Evolutionary conservation across 345 rosid genomes (phyloP).

Genomic region (Bruguiera gymnorhiza): DNA sequence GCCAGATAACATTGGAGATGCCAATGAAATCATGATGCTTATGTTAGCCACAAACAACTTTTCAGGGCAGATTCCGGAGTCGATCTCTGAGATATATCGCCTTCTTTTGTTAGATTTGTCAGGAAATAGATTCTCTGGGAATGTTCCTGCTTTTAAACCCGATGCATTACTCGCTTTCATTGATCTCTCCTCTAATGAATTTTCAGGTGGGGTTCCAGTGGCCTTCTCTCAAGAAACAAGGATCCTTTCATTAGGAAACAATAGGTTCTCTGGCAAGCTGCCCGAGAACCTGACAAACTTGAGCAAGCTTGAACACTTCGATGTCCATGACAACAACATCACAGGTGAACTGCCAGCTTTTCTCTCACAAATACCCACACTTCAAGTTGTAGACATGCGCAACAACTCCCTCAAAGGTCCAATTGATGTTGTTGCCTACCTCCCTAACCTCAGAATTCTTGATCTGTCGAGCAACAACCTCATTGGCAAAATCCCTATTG

Average conservation of each 20-base stretch:
- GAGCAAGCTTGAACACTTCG: slow-evolving; percentile 30
- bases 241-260: slow-evolving; percentile 24
- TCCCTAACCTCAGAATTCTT: slow-evolving; percentile 30
- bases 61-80: slow-evolving; percentile 32
- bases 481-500: slow-evolving; percentile 20
- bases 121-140: slow-evolving; percentile 31
- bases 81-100: slow-evolving; percentile 28
- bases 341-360: slow-evolving; percentile 28
- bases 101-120: slow-evolving; percentile 32
- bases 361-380: slow-evolving; percentile 25
- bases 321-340: slow-evolving; percentile 35
- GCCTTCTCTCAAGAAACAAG: slow-evolving; percentile 21
- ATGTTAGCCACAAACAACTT: slow-evolving; percentile 29
- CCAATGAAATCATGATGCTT: slow-evolving; percentile 17
- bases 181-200: slow-evolving; percentile 33
- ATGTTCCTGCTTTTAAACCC: slow-evolving; percentile 22
- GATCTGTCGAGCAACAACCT: slow-evolving; percentile 34
- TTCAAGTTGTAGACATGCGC: slow-evolving; percentile 27
- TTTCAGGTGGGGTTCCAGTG: slow-evolving; percentile 34
- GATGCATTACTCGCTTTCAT: slow-evolving; percentile 19
- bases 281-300: slow-evolving; percentile 26
- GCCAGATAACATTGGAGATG: slow-evolving; percentile 37
- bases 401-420: slow-evolving; percentile 30
- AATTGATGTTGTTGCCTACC: slow-evolving; percentile 16
- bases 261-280: slow-evolving; percentile 27